Percentiles rank a stretch among this genome's conserved stretches.
Evolutionary conservation across 2,329 filamentous ascomycete species (phyloP).

Genomic region (Didymella pinodella): DNA sequence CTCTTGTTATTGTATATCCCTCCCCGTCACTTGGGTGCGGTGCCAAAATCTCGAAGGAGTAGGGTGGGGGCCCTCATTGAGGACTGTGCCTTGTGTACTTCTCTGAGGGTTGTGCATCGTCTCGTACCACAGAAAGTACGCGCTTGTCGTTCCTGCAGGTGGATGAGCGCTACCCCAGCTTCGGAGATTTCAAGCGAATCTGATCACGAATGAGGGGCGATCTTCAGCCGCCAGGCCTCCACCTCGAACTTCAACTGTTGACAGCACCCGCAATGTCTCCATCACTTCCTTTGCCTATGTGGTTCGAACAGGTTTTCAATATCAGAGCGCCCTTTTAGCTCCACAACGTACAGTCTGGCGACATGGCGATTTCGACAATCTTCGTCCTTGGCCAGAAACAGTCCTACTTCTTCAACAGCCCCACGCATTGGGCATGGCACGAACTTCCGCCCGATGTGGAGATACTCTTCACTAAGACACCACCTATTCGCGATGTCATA

Average conservation of each 20-base stretch:
- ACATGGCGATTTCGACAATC: slow-evolving; percentile 40
- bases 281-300: too few relatives aligned
- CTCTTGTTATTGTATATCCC: too few relatives aligned
- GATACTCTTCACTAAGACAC: slow-evolving; percentile 40
- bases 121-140: not conserved
- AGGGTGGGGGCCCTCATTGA: too few relatives aligned
- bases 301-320: not conserved
- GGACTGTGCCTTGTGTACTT: too few relatives aligned
- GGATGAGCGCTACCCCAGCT: slow-evolving; percentile 14
- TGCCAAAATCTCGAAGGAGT: too few relatives aligned
- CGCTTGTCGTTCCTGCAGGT: slow-evolving; percentile 14
- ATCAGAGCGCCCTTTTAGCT: not conserved
- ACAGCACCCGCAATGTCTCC: not conserved
- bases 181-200: slow-evolving; percentile 24
- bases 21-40: too few relatives aligned
- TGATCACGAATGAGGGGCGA: not conserved
- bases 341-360: not conserved
- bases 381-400: slow-evolving; percentile 42
- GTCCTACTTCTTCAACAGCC: slow-evolving; percentile 46
- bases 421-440: slow-evolving; percentile 45
- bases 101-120: too few relatives aligned
- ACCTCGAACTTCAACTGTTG: not conserved
- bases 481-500: slow-evolving; percentile 40
- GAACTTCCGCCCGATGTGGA: slow-evolving; percentile 42
- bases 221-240: slow-evolving; percentile 7